Percentiles rank a stretch among this genome's conserved stretches.
These are phyloP conservation scores for Neonectria hederae DNA, from an alignment of 2,329 filamentous ascomycete species.

Conservation along the genomic window DNA sequence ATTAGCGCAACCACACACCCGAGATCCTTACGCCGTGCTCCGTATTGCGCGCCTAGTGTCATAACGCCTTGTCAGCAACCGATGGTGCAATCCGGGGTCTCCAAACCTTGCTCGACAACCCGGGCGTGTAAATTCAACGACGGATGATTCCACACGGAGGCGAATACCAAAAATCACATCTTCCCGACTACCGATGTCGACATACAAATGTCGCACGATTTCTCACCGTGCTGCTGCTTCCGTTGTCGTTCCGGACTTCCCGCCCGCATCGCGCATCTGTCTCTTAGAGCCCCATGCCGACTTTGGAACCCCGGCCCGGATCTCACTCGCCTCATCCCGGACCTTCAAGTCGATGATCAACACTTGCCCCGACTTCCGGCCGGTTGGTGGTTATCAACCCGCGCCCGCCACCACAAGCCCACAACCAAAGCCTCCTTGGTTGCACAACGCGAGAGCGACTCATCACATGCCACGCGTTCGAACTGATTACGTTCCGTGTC, in stretches of 20 bases:
- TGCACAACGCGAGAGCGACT: slow-evolving; percentile 35
- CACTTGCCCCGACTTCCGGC: slow-evolving; percentile 29
- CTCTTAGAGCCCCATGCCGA: slow-evolving; percentile 8
- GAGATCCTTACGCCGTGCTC: not conserved
- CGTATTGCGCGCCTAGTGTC: slow-evolving; percentile 27
- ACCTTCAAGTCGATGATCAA: slow-evolving; percentile 22
- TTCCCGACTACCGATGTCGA: slow-evolving; percentile 40
- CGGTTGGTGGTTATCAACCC: slow-evolving; percentile 25
- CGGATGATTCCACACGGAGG: slow-evolving; percentile 19
- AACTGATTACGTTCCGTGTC: slow-evolving; percentile 17
- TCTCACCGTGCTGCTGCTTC: slow-evolving; percentile 12
- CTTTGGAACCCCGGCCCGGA: slow-evolving; percentile 20
- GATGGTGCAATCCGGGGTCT: slow-evolving; percentile 44
- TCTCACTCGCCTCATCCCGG: slow-evolving; percentile 19
- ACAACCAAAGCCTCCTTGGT: slow-evolving; percentile 25
- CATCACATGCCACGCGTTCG: slow-evolving; percentile 38
- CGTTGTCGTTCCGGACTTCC: slow-evolving; percentile 19
- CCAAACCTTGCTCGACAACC: slow-evolving; percentile 33
- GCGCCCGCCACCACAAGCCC: slow-evolving; percentile 27
- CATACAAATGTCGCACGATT: slow-evolving; percentile 37
- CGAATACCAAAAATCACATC: slow-evolving; percentile 33
- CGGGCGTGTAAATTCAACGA: slow-evolving; percentile 13
- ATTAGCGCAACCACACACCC: slow-evolving; percentile 14
- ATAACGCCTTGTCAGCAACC: slow-evolving; percentile 44
- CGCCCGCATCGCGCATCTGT: slow-evolving; percentile 8